phyloP scores from a whole-genome alignment of 225 moss, liverwort and hornwort genomes.

The Bryoerythrophyllum caledonicum region DNA sequence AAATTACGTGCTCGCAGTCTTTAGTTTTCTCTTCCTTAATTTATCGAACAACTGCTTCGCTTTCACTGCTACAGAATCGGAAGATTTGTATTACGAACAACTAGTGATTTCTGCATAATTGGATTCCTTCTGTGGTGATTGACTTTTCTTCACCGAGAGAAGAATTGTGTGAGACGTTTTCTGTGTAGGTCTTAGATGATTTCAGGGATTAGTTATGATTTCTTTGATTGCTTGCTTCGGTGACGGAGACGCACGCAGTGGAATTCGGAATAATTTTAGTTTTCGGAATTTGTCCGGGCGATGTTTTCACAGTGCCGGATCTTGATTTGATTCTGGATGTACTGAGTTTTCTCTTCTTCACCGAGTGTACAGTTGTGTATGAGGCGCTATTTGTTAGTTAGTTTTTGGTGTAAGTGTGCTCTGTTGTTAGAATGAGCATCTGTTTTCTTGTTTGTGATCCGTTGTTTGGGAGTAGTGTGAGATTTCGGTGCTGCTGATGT shows the following conservation, averaged over 20 bases:
- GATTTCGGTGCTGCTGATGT: slow-evolving; percentile 9
- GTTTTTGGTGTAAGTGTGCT: background rate
- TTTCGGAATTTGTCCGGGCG: background rate
- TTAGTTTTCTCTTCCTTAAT: no score
- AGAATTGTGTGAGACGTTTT: background rate
- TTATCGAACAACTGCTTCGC: no score
- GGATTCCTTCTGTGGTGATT: background rate
- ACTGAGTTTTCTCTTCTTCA: background rate
- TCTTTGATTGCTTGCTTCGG: background rate
- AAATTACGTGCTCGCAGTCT: background rate
- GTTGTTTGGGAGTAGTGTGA: background rate
- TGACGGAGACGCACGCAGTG: background rate
- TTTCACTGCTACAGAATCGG: background rate
- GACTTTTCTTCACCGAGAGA: background rate
- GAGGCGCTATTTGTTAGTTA: background rate
- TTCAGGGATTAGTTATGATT: background rate
- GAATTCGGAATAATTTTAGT: background rate
- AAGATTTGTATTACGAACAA: background rate
- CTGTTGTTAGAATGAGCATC: background rate
- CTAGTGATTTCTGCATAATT: background rate
- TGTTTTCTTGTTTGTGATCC: background rate
- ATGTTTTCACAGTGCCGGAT: background rate
- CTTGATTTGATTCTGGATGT: background rate
- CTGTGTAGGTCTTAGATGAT: no score
- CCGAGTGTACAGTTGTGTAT: background rate